These are phyloP conservation scores for Salvia rosmarinus DNA, from an alignment of 257 asterid genomes.

Conservation along the genomic window DNA sequence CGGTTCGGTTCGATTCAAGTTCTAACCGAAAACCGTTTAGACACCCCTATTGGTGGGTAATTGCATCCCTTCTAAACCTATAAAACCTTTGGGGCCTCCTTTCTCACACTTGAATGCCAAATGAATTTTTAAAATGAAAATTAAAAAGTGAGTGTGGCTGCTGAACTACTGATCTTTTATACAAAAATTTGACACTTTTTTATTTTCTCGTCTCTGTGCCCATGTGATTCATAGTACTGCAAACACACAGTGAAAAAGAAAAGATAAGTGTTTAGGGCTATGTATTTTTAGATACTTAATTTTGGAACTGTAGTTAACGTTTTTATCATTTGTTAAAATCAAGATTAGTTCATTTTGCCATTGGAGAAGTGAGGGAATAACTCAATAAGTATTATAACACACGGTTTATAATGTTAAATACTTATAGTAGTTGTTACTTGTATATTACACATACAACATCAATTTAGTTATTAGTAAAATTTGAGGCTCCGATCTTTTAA, in stretches of 20 bases:
- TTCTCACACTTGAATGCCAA: constrained; percentile 27
- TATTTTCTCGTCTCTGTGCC: not conserved
- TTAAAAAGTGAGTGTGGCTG: not conserved
- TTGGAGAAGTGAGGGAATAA: too few relatives aligned
- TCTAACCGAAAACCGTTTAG: too few relatives aligned
- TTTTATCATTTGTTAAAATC: not conserved
- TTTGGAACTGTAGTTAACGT: not conserved
- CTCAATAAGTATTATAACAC: too few relatives aligned
- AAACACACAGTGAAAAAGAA: not conserved
- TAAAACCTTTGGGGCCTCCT: constrained; percentile 4
- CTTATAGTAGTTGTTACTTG: too few relatives aligned
- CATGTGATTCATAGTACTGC: constrained; percentile 36
- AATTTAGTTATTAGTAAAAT: too few relatives aligned
- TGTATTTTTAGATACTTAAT: not conserved
- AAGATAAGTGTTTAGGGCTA: too few relatives aligned
- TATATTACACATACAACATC: too few relatives aligned
- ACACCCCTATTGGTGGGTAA: too few relatives aligned
- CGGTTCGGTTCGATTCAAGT: too few relatives aligned
- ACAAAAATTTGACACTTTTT: too few relatives aligned
- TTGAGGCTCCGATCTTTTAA: too few relatives aligned
- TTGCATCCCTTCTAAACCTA: not conserved
- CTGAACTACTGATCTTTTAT: not conserved
- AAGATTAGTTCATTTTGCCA: not conserved
- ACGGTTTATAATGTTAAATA: too few relatives aligned
- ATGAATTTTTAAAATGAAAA: not conserved